Evolutionary conservation across 31 red algal species (phyloP), one percentile per base, ranked within the genome.

Genomic region (Bonnemaisonia californica): DNA sequence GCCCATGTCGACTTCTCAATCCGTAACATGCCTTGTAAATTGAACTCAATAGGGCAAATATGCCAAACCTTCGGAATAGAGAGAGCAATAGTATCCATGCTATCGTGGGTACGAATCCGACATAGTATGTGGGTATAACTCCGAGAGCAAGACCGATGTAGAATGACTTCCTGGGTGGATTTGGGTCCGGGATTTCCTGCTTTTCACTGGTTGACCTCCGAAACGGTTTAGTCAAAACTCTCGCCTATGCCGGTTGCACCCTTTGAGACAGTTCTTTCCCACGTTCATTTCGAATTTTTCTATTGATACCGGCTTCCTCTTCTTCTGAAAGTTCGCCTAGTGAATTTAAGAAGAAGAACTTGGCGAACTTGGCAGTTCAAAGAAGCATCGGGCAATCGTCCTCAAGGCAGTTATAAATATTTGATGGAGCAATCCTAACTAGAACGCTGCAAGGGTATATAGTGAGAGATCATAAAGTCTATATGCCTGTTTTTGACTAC

Each of bases 1-100:
- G 87, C 41, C 83, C 83, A 68, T 87, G 83, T 21, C 55, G 28
- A 8, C 41, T 59, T n/a, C 71, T 37, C 54, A 62, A 37, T 27
- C 48, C 42, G 40, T 59, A 55, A 19, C 60, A 87, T 8, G 63
- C 57, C 3, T 68, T 57, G 51, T 68, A 77, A 40, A 65, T 70
- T 18, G 71, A 41, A 31, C 54, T 69, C 63, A 54, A 18, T 67
- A 35, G 7, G 70, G 63, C 4, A 72, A 32, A 41, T 82, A 41
- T 2, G 60, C 70, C 47, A 57, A 51, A 51, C 45, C 45, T 72
- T 41, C 57, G 28, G 34, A 82, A 55, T 26, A 68, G 69, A 41
- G 40, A 47, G 4, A 83, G 47, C 38, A 48, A 33, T 7, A 22
- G 11, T 63, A 33, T 9, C 11, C 26, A 7, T 7, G 38, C 70